A percentile compares a stretch with the other conserved stretches of the same genome.
Conservation (phyloP, 2,329 filamentous ascomycete genomes). For the Ophiostoma pallidulum region DNA sequence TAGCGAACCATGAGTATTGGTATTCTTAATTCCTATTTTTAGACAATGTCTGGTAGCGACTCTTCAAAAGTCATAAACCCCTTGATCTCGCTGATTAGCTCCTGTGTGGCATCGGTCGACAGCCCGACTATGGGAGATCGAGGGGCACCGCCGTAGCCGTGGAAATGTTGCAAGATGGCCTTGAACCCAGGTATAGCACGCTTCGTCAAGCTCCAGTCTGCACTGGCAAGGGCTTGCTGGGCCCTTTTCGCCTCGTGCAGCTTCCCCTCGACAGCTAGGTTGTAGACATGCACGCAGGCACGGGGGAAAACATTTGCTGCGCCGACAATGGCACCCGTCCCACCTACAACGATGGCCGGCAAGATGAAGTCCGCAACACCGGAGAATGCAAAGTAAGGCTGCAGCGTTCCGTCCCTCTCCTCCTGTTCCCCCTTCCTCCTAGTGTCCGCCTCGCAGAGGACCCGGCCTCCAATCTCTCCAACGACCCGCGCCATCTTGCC, state of each 20-base stretch:
- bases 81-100: conserved; percentile 33
- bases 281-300: conserved; percentile 66
- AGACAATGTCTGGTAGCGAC: too few species aligned
- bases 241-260: conserved; percentile 62
- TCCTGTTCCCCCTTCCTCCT: too few species aligned
- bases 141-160: conserved; percentile 70
- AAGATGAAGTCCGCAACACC: conserved; percentile 80
- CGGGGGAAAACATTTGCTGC: conserved; percentile 78
- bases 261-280: conserved; percentile 63
- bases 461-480: neutral
- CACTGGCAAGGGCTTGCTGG: conserved; percentile 64
- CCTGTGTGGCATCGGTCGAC: conserved; percentile 42
- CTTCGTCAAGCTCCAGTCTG: conserved; percentile 76
- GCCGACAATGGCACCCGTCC: conserved; percentile 77
- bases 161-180: conserved; percentile 67
- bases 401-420: conserved; percentile 40
- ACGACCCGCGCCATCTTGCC: conserved; percentile 72
- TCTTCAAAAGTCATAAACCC: too few species aligned
- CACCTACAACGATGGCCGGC: conserved; percentile 68
- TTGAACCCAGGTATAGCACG: conserved; percentile 75
- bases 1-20: too few species aligned
- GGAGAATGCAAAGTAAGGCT: conserved; percentile 74
- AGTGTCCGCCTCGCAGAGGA: conserved; percentile 50
- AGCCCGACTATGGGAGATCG: conserved; percentile 61
- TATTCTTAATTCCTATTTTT: too few species aligned